Evolutionary conservation across 192 early-diverging fungal species (phyloP), one percentile per base, ranked within the genome.

Genomic region (Coemansia sp.): DNA sequence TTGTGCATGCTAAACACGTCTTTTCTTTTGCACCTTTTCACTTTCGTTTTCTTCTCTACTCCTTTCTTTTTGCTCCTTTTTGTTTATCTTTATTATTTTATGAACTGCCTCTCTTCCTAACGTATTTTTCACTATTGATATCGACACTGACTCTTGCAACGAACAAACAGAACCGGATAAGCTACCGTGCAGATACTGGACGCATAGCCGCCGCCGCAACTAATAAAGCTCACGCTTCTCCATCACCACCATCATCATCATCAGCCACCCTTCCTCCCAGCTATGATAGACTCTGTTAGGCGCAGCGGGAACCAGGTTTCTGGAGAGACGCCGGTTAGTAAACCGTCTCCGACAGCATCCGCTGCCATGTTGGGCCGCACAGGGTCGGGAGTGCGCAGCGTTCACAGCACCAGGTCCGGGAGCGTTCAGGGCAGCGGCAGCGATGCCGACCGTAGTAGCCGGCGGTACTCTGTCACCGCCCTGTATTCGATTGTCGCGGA

Each of bases 401-500:
- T 68, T 14, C 55, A 41, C 17, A 71, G 66, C 58, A 68, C 57
- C 58, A 59, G 62, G 50, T 63, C 57, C 3, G 57, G 66, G 10
- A 59, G 50, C 28, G 27, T 68, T 7, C 72, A 68, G n/a, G 58
- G 37, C 42, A 55, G 48, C n/a, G n/a, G n/a, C 31, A 74, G 50
- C 55, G 74, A 72, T n/a, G 62, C 72, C 13, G 84, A 85, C 61
- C 81, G 87, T 25, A 80, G 77, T 57, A 86, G 84, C 50, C 83
- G 87, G 50, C 83, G 88, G 54, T 91, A 91, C 71, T 88, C 88
- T 2, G 85, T 87, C 22, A 84, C 75, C 20, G 85, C 85, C 22
- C 80, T 91, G 17, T 91, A 89, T 58, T 91, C 89, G 13, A 89
- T 91, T 76, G 89, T 89, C 9, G 91, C 94, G 17, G 93, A 96